Base-by-base conservation (phyloP, 768 basidiomycete species). In the Termitomyces eurrhizus region DNA sequence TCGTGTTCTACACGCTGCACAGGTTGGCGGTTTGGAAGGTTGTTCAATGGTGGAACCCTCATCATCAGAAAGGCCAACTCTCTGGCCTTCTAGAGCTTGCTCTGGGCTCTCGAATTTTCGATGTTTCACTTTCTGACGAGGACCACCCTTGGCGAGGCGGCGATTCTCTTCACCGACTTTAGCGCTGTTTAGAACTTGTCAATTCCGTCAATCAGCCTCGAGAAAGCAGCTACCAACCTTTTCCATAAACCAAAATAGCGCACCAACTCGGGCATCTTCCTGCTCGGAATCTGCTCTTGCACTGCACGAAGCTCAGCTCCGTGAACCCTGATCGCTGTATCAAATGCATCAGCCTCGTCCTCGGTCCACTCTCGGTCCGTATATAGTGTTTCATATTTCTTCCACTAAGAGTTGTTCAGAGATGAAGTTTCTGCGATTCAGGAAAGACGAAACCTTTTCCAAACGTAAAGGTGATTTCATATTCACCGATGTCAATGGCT, bases 191-290 rank as follows among this genome's bases (percentile, higher is more conserved):
- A 58, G 60, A 63, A 56, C 56, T 59, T 16, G 51, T 57, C 48
- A 60, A 21, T 32, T 48, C 54, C 62, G 35, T 21, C 39, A 4
- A 58, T 36, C 7, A 21, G 33, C 12, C 49, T 29, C 26, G 32
- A 58, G 7, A 37, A 49, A 29, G n/a, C 62, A 49, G 21, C 16
- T 33, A n/a, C 21, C 9, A 33, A 92, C 92, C 83, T 90, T 77
- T 94, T 94, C 92, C 92, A 94, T 62, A 84, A 87, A 4, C 86
- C 89, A 66, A 91, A 94, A 73, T 87, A 93, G 18, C 91, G 83
- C 33, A 94, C 92, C 7, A 93, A 84, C 67, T 94, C 93, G 33
- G 83, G 78, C 68, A 92, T 81, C 0, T 86, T 77, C 58, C 92
- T 78, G 3, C 86, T 83, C 26, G 79, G 80, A 46, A 94, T 80